phyloP scores from a whole-genome alignment of 148 eudicot species.

The Diospyros lotus region DNA sequence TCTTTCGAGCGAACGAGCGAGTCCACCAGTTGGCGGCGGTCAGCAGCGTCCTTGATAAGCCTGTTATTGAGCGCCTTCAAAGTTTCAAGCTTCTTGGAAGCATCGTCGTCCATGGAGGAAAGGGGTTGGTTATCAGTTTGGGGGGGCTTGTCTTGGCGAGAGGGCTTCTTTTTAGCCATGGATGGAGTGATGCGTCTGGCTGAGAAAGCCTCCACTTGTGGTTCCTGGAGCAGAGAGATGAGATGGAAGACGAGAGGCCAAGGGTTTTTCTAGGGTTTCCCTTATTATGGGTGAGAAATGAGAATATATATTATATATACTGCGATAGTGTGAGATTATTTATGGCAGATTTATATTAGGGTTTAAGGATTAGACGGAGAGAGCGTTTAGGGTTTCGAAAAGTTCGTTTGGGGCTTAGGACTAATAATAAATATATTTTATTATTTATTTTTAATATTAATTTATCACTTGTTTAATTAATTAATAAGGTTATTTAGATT shows the following conservation, averaged over 20 bases:
- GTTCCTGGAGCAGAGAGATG: conserved; percentile 8
- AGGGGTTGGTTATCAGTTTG: conserved; percentile 12
- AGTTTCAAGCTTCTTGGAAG: conserved; percentile 40
- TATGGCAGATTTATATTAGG: no score
- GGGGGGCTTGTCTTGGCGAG: conserved; percentile 26
- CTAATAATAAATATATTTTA: no score
- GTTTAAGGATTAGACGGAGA: no score
- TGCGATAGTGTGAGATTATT: no score
- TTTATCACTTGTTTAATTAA: no score
- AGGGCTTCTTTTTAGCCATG: conserved; percentile 75
- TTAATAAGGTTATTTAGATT: no score
- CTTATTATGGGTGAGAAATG: no score
- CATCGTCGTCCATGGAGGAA: conserved; percentile 29
- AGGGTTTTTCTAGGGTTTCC: conserved; percentile 21
- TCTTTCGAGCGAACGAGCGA: conserved; percentile 37
- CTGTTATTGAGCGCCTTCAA: conserved; percentile 50
- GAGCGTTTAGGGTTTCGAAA: no score
- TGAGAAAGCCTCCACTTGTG: not conserved
- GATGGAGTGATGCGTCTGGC: conserved; percentile 11
- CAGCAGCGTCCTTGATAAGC: conserved; percentile 49
- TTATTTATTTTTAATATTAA: no score
- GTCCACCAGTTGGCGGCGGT: conserved; percentile 50
- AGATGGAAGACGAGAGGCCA: conserved; percentile 15
- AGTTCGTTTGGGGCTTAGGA: no score
- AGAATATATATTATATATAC: no score